Evolutionary conservation across 345 rosid species (phyloP).

Genomic region (Gossypium longicalyx): DNA sequence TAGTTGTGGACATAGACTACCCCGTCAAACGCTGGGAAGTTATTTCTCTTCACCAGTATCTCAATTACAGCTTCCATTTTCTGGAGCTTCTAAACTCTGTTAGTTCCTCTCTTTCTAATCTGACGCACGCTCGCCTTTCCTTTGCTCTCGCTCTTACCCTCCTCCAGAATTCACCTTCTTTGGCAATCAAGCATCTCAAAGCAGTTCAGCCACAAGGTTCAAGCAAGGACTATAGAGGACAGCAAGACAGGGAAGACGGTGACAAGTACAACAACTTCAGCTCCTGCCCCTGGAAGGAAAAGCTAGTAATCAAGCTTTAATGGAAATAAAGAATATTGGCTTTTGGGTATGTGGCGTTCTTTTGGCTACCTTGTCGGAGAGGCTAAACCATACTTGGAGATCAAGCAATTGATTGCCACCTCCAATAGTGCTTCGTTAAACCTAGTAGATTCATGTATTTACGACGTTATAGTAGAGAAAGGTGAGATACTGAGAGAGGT

Average conservation of each 20-base stretch:
- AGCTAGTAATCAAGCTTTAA: conserved; percentile 38
- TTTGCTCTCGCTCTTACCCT: conserved; percentile 41
- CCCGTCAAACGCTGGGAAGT: conserved; percentile 43
- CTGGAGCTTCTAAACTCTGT: conserved; percentile 45
- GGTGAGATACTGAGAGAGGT: conserved; percentile 35
- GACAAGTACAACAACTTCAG: conserved; percentile 1
- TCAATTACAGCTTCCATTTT: conserved; percentile 39
- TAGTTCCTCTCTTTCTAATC: conserved; percentile 37
- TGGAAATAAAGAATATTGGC: conserved; percentile 34
- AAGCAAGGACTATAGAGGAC: conserved; percentile 12
- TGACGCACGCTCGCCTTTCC: conserved; percentile 37
- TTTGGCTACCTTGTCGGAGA: conserved; percentile 42
- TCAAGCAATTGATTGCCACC: conserved; percentile 21
- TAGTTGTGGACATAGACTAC: conserved; percentile 41
- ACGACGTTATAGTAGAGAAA: conserved; percentile 20
- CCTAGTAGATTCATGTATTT: conserved; percentile 26
- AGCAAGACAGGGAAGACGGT: conserved; percentile 12
- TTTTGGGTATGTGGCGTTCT: conserved; percentile 41
- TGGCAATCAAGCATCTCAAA: conserved; percentile 32
- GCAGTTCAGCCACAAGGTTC: conserved; percentile 21
- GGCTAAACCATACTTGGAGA: conserved; percentile 31
- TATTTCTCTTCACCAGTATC: conserved; percentile 34
- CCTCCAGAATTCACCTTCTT: conserved; percentile 31
- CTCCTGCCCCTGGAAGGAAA: conserved; percentile 33
- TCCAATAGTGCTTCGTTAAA: conserved; percentile 22